phyloP scores from a whole-genome alignment of 2,329 filamentous ascomycete genomes.

The Plenodomus tracheiphilus region DNA sequence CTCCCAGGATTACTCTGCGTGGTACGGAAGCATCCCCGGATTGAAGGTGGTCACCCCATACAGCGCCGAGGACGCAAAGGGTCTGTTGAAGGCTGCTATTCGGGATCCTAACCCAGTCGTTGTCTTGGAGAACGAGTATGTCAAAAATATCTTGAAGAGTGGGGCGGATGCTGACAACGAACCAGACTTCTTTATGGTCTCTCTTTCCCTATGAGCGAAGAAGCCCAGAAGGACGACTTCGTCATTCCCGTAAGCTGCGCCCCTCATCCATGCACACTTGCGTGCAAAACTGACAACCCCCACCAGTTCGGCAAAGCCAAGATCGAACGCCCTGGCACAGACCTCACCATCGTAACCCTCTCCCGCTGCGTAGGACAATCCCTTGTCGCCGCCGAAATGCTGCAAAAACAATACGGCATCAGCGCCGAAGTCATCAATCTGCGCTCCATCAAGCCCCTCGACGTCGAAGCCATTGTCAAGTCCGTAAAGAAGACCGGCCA shows the following conservation, averaged over 20 bases:
- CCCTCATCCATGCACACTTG: neutral
- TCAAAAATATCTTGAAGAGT: constrained; percentile 21
- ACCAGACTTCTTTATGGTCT: constrained; percentile 82
- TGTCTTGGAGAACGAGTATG: constrained; percentile 59
- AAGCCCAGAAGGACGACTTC: constrained; percentile 93
- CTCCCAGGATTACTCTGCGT: constrained; percentile 97
- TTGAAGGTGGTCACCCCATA: constrained; percentile 96
- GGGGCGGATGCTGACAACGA: constrained; percentile 4
- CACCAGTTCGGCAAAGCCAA: constrained; percentile 90
- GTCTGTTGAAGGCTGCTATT: constrained; percentile 95
- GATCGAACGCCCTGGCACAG: constrained; percentile 94
- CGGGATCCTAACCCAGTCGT: constrained; percentile 97
- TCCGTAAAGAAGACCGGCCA: constrained; percentile 98
- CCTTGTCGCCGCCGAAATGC: constrained; percentile 81
- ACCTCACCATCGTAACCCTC: constrained; percentile 91
- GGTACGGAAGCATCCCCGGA: constrained; percentile 98
- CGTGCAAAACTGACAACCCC: neutral
- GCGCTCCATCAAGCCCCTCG: constrained; percentile 93
- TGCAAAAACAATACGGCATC: constrained; percentile 96
- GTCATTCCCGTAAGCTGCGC: constrained; percentile 71
- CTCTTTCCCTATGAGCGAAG: constrained; percentile 95
- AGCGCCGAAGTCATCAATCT: constrained; percentile 98
- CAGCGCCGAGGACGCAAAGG: constrained; percentile 98
- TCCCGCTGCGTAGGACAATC: constrained; percentile 95
- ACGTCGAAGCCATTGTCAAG: constrained; percentile 92